These are phyloP conservation scores for Chloroidium sp. DNA, from an alignment of 163 green algal species.

Conservation along the genomic window DNA sequence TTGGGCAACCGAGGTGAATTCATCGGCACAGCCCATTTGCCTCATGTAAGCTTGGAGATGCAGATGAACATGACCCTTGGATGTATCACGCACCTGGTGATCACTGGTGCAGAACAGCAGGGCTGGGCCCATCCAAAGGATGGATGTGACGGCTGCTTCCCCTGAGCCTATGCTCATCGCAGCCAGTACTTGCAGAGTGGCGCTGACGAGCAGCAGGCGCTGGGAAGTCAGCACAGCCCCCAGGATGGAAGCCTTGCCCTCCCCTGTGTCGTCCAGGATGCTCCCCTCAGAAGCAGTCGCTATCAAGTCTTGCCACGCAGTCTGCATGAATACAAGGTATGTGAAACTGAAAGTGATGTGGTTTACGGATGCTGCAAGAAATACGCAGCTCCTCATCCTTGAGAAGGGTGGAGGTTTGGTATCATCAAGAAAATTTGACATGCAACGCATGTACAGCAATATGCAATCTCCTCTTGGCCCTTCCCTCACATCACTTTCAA, in stretches of 20 bases:
- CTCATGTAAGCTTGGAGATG: no score
- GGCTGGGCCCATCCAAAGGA: slow-evolving; percentile 64
- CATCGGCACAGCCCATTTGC: no score
- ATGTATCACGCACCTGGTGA: slow-evolving; percentile 24
- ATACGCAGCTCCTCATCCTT: no score
- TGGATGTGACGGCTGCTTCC: slow-evolving; percentile 36
- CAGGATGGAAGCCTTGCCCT: slow-evolving; percentile 15
- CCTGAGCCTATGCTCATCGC: slow-evolving; percentile 12
- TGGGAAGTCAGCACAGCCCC: slow-evolving; percentile 53
- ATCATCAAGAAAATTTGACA: no score
- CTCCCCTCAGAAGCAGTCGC: slow-evolving; percentile 7
- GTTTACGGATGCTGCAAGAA: no score
- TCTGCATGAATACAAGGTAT: slow-evolving; percentile 10
- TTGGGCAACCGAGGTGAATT: no score
- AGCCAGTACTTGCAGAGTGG: slow-evolving; percentile 34
- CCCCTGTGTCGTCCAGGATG: slow-evolving; percentile 7
- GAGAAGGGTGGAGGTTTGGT: no score
- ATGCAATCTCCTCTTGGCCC: no score
- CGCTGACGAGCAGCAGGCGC: slow-evolving; percentile 54
- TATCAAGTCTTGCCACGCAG: slow-evolving; percentile 41
- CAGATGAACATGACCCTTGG: no score
- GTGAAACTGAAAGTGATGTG: background rate
- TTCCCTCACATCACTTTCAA: no score
- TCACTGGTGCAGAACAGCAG: slow-evolving; percentile 52
- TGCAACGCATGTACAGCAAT: no score